phyloP scores from a whole-genome alignment of 2,329 filamentous ascomycete genomes.

The Cladosporium sp. region DNA sequence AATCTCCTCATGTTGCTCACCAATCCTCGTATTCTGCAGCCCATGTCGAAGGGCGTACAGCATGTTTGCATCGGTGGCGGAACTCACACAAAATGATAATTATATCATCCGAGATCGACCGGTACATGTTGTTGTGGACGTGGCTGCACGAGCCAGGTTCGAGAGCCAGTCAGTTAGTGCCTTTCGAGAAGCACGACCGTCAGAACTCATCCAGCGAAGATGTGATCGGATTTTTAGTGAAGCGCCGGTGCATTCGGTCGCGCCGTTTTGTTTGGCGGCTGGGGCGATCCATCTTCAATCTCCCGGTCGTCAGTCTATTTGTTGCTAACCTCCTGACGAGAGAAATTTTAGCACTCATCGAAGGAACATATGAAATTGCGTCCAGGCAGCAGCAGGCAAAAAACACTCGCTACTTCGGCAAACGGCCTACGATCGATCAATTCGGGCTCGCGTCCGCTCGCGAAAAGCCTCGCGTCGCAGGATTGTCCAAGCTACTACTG shows the following conservation, averaged over 20 bases:
- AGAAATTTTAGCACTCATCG: neutral
- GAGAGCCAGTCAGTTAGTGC: neutral
- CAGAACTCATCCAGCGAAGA: neutral
- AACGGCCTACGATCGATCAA: neutral
- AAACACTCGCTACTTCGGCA: neutral
- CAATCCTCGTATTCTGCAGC: neutral
- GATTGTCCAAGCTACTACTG: neutral
- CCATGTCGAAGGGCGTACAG: neutral
- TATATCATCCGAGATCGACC: neutral
- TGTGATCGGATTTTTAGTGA: neutral
- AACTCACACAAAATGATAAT: neutral
- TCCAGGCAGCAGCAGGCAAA: neutral
- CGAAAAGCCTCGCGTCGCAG: slow-evolving; percentile 4
- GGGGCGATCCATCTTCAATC: neutral
- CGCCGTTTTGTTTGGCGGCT: neutral
- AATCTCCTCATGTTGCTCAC: neutral
- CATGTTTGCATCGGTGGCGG: neutral
- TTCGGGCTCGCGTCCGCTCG: neutral
- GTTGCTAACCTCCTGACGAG: neutral
- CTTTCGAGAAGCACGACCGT: neutral
- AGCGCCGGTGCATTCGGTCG: neutral
- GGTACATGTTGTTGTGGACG: neutral
- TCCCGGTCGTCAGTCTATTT: neutral
- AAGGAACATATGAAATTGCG: no score
- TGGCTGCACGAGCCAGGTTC: neutral